Evolutionary conservation across 768 basidiomycete genomes (phyloP).

Genomic region (Agaricus sinodeliciosus): DNA sequence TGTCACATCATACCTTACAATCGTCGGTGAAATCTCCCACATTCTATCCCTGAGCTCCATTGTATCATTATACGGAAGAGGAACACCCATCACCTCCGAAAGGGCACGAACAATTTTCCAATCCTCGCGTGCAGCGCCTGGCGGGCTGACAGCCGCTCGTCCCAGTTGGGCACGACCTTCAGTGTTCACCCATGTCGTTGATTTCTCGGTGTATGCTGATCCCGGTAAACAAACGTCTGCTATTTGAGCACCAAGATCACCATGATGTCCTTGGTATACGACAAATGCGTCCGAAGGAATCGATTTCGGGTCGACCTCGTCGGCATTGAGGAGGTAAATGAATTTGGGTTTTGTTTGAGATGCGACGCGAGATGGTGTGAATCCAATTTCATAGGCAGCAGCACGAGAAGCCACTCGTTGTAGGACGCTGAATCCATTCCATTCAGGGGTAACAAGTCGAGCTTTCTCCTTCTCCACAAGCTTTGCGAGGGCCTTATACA

Average conservation of each 20-base stretch:
- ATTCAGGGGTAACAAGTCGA: constrained; percentile 76
- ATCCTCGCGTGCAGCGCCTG: constrained; percentile 93
- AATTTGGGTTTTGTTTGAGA: constrained; percentile 82
- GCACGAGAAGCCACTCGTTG: constrained; percentile 89
- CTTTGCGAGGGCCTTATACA: constrained; percentile 70
- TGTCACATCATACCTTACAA: constrained; percentile 77
- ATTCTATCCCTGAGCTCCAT: constrained; percentile 81
- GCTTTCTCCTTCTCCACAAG: constrained; percentile 75
- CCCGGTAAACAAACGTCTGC: constrained; percentile 96
- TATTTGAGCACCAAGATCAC: constrained; percentile 91
- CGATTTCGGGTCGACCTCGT: constrained; percentile 82
- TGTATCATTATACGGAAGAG: constrained; percentile 87
- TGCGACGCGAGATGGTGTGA: constrained; percentile 79
- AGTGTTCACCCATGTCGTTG: constrained; percentile 92
- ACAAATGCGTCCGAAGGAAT: constrained; percentile 93
- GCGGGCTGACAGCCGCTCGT: constrained; percentile 85
- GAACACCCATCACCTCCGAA: constrained; percentile 75
- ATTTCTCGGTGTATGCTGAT: constrained; percentile 88
- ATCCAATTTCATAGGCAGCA: constrained; percentile 93
- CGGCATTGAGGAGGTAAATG: constrained; percentile 93
- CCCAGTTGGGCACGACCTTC: constrained; percentile 92
- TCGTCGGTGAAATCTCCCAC: constrained; percentile 93
- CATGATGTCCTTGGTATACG: constrained; percentile 98
- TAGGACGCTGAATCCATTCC: constrained; percentile 92
- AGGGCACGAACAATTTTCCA: constrained; percentile 97